These are phyloP conservation scores for Saitozyma podzolica DNA, from an alignment of 768 basidiomycete genomes.

Conservation along the genomic window DNA sequence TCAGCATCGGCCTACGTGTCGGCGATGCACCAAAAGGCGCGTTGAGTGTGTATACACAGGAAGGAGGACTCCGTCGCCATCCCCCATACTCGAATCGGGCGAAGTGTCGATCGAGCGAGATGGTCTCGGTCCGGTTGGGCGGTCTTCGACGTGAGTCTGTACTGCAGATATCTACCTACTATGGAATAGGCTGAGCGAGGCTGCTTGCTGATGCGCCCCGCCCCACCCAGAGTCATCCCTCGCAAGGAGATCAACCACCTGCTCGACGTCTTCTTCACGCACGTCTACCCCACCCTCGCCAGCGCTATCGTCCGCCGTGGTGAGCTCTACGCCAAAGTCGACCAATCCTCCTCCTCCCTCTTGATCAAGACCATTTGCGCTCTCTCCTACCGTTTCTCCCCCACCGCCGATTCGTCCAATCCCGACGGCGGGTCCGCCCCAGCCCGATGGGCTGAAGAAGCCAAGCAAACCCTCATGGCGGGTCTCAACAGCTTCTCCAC, in stretches of 20 bases:
- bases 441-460: not conserved
- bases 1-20: too few species aligned
- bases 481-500: constrained; percentile 2
- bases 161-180: too few species aligned
- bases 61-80: too few species aligned
- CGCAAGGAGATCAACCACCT: not conserved
- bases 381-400: not conserved
- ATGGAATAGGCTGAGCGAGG: too few species aligned
- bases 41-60: too few species aligned
- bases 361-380: not conserved
- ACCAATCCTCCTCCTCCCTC: not conserved
- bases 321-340: not conserved
- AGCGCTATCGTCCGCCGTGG: not conserved
- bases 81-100: too few species aligned
- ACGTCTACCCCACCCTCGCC: not conserved
- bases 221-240: too few species aligned
- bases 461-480: not conserved
- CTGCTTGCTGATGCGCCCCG: too few species aligned
- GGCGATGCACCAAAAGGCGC: too few species aligned
- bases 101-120: too few species aligned
- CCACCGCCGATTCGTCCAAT: not conserved
- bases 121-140: too few species aligned
- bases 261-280: not conserved
- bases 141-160: too few species aligned
- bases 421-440: not conserved